Evolutionary conservation across 495 filamentous ascomycete species (phyloP).

Genomic region (Penicillium flavigenum): DNA sequence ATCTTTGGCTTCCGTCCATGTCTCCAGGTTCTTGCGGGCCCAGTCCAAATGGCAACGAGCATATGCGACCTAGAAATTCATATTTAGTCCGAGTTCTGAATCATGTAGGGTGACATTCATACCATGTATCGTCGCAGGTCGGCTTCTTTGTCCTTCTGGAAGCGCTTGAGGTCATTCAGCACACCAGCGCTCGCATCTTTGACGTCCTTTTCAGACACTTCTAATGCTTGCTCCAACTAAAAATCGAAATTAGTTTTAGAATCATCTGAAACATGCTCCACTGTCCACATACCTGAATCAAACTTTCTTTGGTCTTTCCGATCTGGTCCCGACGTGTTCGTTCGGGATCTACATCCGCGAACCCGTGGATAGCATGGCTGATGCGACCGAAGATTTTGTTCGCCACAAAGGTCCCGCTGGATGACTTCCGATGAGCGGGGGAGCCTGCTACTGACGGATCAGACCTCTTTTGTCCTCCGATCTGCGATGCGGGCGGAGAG

Average conservation of each 20-base stretch:
- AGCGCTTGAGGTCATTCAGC: slow-evolving; percentile 83
- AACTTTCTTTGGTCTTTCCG: slow-evolving; percentile 82
- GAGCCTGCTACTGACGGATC: slow-evolving; percentile 30
- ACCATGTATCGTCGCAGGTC: slow-evolving; percentile 96
- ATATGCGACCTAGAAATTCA: slow-evolving; percentile 71
- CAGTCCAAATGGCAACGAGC: slow-evolving; percentile 94
- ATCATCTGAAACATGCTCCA: not conserved
- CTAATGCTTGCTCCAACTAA: slow-evolving; percentile 84
- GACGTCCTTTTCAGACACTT: slow-evolving; percentile 84
- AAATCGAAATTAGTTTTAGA: slow-evolving; percentile 11
- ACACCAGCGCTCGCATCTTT: slow-evolving; percentile 85
- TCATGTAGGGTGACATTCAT: slow-evolving; percentile 33
- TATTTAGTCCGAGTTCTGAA: slow-evolving; percentile 7
- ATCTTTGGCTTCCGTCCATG: slow-evolving; percentile 92
- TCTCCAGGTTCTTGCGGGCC: slow-evolving; percentile 95
- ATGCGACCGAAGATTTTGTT: slow-evolving; percentile 95
- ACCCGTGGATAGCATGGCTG: slow-evolving; percentile 90
- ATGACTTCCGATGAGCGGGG: slow-evolving; percentile 64
- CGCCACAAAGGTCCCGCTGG: slow-evolving; percentile 77
- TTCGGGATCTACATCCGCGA: slow-evolving; percentile 94
- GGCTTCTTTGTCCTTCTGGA: slow-evolving; percentile 91
- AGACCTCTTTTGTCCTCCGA: slow-evolving; percentile 30
- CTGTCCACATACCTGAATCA: slow-evolving; percentile 52
- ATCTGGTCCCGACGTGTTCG: slow-evolving; percentile 88
- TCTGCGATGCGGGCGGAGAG: slow-evolving; percentile 57